These are phyloP conservation scores for Chimonanthus salicifolius DNA, from an alignment of 164 flowering plant species.

Conservation along the genomic window DNA sequence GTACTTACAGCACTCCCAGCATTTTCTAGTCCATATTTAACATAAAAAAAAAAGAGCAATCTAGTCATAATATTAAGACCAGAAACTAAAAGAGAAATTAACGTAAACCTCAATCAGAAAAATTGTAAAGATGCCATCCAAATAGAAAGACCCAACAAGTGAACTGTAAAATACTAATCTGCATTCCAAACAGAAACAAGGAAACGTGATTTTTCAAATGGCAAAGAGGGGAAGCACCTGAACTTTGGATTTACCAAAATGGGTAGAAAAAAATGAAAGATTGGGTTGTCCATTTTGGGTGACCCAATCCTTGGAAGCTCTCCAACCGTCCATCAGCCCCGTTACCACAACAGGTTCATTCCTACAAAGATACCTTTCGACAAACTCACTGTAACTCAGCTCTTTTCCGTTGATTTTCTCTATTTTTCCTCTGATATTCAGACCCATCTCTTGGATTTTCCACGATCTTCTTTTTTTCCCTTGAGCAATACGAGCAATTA, in stretches of 20 bases:
- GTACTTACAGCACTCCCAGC: too few relatives aligned
- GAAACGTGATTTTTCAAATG: too few relatives aligned
- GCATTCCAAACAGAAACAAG: too few relatives aligned
- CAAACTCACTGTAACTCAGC: conserved; percentile 63
- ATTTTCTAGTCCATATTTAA: too few relatives aligned
- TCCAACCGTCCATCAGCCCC: conserved; percentile 80
- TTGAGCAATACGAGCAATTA: not conserved
- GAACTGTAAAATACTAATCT: too few relatives aligned
- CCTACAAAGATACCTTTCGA: conserved; percentile 42
- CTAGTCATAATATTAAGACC: too few relatives aligned
- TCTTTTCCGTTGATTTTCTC: conserved; percentile 68
- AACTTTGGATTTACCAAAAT: conserved; percentile 70
- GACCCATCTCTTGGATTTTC: conserved; percentile 36
- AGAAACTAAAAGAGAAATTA: too few relatives aligned
- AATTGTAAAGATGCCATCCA: not conserved
- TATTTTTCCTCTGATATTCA: conserved; percentile 53
- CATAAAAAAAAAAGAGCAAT: too few relatives aligned
- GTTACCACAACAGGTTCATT: conserved; percentile 79
- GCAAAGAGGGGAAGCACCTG: conserved; percentile 40
- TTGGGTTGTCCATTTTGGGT: conserved; percentile 52
- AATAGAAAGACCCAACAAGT: not conserved
- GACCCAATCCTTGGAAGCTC: conserved; percentile 84
- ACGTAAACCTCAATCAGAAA: not conserved
- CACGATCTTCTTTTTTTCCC: not conserved
- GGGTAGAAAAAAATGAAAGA: conserved; percentile 61